A percentile compares a stretch with the other conserved stretches of the same genome.
These are phyloP conservation scores for Xerocomus brunneocitrinus DNA, from an alignment of 768 basidiomycete species.

Conservation along the genomic window DNA sequence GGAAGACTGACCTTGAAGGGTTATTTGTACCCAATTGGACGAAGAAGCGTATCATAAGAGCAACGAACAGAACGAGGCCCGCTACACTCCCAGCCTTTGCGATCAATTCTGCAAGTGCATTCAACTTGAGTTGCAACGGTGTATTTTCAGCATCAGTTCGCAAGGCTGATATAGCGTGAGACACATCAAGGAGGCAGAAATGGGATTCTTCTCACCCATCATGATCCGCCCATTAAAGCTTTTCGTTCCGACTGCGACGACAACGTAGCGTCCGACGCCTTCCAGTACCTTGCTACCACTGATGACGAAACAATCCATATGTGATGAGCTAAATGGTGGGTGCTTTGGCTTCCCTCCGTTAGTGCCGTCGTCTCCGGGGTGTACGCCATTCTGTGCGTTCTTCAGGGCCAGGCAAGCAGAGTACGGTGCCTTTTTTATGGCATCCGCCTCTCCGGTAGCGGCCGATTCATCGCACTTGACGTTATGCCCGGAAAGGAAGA, in stretches of 20 bases:
- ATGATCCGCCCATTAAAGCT: slow-evolving; percentile 97
- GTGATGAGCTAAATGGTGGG: slow-evolving; percentile 30
- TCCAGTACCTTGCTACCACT: slow-evolving; percentile 92
- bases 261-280: slow-evolving; percentile 89
- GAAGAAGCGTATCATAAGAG: slow-evolving; percentile 93
- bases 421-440: slow-evolving; percentile 84
- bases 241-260: slow-evolving; percentile 87
- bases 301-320: slow-evolving; percentile 89
- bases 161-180: slow-evolving; percentile 50
- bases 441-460: slow-evolving; percentile 94
- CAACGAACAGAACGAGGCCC: slow-evolving; percentile 74
- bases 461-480: slow-evolving; percentile 95
- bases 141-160: slow-evolving; percentile 85
- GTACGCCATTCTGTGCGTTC: slow-evolving; percentile 26
- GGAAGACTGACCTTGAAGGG: slow-evolving; percentile 47
- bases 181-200: background rate
- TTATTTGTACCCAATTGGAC: slow-evolving; percentile 69
- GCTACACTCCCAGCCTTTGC: slow-evolving; percentile 85
- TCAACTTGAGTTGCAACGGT: slow-evolving; percentile 91
- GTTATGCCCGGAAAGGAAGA: slow-evolving; percentile 90
- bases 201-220: slow-evolving; percentile 64
- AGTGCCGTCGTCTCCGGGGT: slow-evolving; percentile 19
- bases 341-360: slow-evolving; percentile 21
- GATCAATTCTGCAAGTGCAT: slow-evolving; percentile 89
- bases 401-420: slow-evolving; percentile 61